Evolutionary conservation across 2,329 filamentous ascomycete genomes (phyloP), one percentile per base, ranked within the genome.

Genomic region (Pyrenophora seminiperda): DNA sequence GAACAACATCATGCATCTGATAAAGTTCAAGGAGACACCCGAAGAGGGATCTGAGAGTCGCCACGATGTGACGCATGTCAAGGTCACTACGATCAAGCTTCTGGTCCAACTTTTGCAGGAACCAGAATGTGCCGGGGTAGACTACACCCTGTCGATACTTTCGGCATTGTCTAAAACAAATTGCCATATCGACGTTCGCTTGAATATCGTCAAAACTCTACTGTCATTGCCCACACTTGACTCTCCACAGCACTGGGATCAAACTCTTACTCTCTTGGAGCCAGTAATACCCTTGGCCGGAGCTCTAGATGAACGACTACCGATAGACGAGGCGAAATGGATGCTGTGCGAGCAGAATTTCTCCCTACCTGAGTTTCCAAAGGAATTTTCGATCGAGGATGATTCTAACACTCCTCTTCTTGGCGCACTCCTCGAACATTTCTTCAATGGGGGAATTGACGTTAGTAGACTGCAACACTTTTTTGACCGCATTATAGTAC

Each of bases 1-100:
- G 1, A 46, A 53, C 10, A 62, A 59, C 1, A 70, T 77, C 19
- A 51, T 65, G n/a, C 36, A 56, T 7, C 67, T 55, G 42, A 41
- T 73, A 30, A 62, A 68, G 47, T 32, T 55, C 2, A 52, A 54
- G 14, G 56, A 56, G 15, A 43, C 44, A 6, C 33, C 14, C 0
- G 33, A 4, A 14, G 33, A 34, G 19, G 20, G 1, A 20, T 17
- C n/a, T 17, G n/a, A 3, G 3, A 14, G 24, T 10, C 15, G 7
- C 17, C 19, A 32, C 2, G 13, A 41, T 4, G n/a, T 44, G 18
- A 50, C 66, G 0, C 49, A 58, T 13, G 54, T 77, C 38, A 77
- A 77, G 45, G 58, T 77, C 3, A 77, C 74, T 0, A 77, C 76
- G 1, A 65, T 76, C 37, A 77, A 78, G 41, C 62, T 73, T 33